These are phyloP conservation scores for Pholiota adiposa DNA, from an alignment of 1,284 basidiomycete genomes.

Conservation along the genomic window DNA sequence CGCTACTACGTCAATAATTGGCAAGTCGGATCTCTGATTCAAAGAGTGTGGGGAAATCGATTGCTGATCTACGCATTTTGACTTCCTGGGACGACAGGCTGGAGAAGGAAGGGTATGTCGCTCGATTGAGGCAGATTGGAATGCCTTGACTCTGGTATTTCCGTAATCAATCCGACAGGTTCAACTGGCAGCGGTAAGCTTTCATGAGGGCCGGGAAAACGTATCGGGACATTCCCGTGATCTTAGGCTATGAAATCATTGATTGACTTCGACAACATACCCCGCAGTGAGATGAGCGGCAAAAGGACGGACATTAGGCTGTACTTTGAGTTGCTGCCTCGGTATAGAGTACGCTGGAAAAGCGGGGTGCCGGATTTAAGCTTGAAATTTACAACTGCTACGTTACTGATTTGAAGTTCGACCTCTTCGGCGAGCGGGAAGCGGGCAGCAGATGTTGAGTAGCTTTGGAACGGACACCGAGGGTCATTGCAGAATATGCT, in stretches of 20 bases:
- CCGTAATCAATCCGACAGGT: constrained; percentile 13
- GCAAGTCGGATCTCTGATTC: constrained; percentile 2
- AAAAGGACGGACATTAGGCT: constrained; percentile 15
- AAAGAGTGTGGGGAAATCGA: constrained; percentile 15
- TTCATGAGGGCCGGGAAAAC: constrained; percentile 11
- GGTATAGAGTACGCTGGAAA: background rate
- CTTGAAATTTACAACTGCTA: background rate
- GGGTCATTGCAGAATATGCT: background rate
- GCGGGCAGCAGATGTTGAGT: too few relatives aligned
- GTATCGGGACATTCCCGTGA: constrained; percentile 15
- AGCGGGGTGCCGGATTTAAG: constrained; percentile 8
- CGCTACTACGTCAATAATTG: background rate
- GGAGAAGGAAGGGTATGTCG: constrained; percentile 6
- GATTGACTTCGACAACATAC: constrained; percentile 6
- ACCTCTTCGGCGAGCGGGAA: background rate
- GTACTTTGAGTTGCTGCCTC: background rate
- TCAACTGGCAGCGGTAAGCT: background rate
- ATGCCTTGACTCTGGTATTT: background rate
- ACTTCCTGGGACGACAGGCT: constrained; percentile 9
- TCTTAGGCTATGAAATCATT: constrained; percentile 9
- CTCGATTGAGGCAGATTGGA: constrained; percentile 8
- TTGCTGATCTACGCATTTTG: constrained; percentile 6
- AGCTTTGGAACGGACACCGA: background rate
- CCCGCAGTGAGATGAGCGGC: constrained; percentile 10
- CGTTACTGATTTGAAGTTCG: background rate